A percentile compares a stretch with the other conserved stretches of the same genome.
Evolutionary conservation across 495 filamentous ascomycete genomes (phyloP).

Genomic region (Xylaria scruposa): DNA sequence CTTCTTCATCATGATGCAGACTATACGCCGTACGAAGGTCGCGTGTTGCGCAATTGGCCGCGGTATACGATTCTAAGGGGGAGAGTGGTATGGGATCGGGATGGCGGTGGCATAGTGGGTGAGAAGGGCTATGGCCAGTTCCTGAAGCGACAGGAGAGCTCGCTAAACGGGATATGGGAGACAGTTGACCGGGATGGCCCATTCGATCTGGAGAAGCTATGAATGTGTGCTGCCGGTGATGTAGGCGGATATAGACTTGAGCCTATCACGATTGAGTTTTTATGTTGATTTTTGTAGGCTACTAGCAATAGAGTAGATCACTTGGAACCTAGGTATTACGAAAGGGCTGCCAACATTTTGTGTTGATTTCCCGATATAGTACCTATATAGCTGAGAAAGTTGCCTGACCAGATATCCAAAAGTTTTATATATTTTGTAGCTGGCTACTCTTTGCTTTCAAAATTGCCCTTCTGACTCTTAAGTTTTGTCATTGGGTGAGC

Average conservation of each 20-base stretch:
- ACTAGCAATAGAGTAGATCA: not conserved
- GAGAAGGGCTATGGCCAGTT: conserved; percentile 60
- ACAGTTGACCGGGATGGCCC: conserved; percentile 30
- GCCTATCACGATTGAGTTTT: no score
- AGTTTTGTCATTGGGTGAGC: not conserved
- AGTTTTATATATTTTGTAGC: not conserved
- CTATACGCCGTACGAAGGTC: conserved; percentile 68
- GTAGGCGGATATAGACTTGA: not conserved
- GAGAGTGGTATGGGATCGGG: conserved; percentile 62
- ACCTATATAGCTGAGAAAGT: not conserved
- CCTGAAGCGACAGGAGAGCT: conserved; percentile 55
- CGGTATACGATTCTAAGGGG: conserved; percentile 66
- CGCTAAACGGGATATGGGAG: conserved; percentile 43
- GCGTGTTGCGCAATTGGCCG: conserved; percentile 63
- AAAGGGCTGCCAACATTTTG: not conserved
- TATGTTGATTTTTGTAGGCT: no score
- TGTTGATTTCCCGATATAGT: conserved; percentile 6
- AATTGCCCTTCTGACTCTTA: not conserved
- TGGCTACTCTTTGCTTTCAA: not conserved
- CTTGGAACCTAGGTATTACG: not conserved
- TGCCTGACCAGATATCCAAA: not conserved
- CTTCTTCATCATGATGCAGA: conserved; percentile 67
- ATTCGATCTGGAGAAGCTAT: conserved; percentile 40
- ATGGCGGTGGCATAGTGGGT: conserved; percentile 56
- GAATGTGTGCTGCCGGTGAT: not conserved